A percentile compares a stretch with the other conserved stretches of the same genome.
Evolutionary conservation across 2,329 filamentous ascomycete species (phyloP).

Genomic region (Corinectria fuckeliana): DNA sequence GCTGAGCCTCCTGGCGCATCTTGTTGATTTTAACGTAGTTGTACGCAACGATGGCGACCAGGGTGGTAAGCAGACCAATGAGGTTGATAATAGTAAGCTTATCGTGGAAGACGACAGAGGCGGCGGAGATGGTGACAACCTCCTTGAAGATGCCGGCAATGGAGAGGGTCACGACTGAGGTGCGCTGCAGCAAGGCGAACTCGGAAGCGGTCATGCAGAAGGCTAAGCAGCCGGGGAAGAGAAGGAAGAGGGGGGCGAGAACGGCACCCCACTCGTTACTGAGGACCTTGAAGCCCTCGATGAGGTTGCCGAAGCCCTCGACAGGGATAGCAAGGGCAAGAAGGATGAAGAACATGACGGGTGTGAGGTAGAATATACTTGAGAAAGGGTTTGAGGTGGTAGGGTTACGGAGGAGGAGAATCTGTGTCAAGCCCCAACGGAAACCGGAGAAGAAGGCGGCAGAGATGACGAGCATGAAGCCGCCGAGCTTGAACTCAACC

Average conservation of each 20-base stretch:
- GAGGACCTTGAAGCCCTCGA: slow-evolving; percentile 69
- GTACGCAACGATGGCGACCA: slow-evolving; percentile 84
- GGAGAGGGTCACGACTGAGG: slow-evolving; percentile 91
- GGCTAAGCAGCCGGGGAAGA: slow-evolving; percentile 90
- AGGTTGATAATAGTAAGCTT: slow-evolving; percentile 87
- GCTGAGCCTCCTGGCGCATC: slow-evolving; percentile 80
- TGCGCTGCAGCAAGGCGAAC: slow-evolving; percentile 93
- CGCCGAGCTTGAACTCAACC: slow-evolving; percentile 83
- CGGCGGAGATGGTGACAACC: slow-evolving; percentile 92
- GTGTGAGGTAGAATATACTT: slow-evolving; percentile 96
- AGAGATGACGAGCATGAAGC: slow-evolving; percentile 90
- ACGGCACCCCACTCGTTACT: slow-evolving; percentile 70
- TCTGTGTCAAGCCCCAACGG: slow-evolving; percentile 98
- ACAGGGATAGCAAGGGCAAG: slow-evolving; percentile 82
- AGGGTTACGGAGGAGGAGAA: slow-evolving; percentile 89
- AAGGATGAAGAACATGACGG: slow-evolving; percentile 90
- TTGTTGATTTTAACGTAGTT: slow-evolving; percentile 93
- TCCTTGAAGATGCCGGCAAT: slow-evolving; percentile 99
- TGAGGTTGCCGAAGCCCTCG: slow-evolving; percentile 76
- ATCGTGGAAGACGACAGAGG: slow-evolving; percentile 88
- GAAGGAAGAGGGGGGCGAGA: slow-evolving; percentile 72
- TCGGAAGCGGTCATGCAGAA: slow-evolving; percentile 98
- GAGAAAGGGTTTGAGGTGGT: slow-evolving; percentile 97
- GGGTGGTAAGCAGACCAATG: slow-evolving; percentile 84
- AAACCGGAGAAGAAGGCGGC: slow-evolving; percentile 96